phyloP scores from a whole-genome alignment of 148 eudicot species.

The Silene uniflora region DNA sequence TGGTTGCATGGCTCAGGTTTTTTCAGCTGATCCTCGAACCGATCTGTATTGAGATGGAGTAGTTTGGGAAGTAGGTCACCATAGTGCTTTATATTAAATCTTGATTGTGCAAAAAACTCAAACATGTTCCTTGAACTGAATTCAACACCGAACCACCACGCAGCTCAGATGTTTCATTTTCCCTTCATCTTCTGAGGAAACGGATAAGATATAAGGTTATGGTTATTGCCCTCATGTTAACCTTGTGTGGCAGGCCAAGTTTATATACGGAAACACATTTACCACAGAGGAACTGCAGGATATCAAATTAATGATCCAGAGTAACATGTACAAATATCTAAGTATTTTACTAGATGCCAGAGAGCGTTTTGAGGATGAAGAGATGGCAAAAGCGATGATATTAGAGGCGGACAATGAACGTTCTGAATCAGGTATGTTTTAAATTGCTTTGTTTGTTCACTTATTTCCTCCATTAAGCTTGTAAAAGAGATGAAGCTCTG shows the following conservation, averaged over 20 bases:
- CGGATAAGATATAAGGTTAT: neutral
- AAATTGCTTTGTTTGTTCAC: constrained; percentile 7
- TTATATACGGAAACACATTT: constrained; percentile 79
- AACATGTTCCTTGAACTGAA: neutral
- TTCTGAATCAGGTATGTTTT: constrained; percentile 44
- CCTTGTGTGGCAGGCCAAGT: constrained; percentile 69
- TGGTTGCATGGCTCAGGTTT: neutral
- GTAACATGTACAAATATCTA: constrained; percentile 87
- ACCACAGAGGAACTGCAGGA: constrained; percentile 72
- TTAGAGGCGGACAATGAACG: constrained; percentile 26
- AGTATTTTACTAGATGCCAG: constrained; percentile 92
- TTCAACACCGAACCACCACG: neutral
- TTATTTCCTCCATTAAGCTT: neutral
- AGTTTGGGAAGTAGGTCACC: neutral
- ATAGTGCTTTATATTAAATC: neutral
- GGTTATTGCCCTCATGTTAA: constrained; percentile 19
- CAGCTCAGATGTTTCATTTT: neutral
- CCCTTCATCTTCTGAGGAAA: neutral
- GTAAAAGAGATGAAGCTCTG: neutral
- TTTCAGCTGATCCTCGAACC: neutral
- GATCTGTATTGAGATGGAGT: neutral
- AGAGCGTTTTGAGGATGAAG: constrained; percentile 92
- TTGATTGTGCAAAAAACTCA: too few species aligned
- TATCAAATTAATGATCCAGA: constrained; percentile 91
- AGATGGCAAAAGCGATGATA: constrained; percentile 33